Conservation (phyloP, 805 yeast species). For the Zygoascus flipseniorum region DNA sequence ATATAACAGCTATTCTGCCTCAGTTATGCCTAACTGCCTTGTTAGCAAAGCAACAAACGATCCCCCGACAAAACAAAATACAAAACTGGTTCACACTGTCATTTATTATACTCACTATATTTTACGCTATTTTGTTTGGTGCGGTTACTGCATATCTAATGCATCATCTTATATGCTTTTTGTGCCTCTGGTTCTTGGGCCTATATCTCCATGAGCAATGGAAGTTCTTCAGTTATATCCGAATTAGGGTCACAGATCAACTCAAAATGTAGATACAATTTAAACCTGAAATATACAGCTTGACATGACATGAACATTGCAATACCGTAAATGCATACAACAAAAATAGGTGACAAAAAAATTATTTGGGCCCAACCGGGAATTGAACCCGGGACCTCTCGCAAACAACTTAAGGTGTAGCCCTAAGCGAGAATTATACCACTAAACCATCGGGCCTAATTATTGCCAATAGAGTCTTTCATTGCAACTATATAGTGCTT, state of each 20-base stretch:
- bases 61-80: conserved; percentile 4
- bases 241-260: neutral
- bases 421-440: conserved; percentile 32
- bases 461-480: neutral
- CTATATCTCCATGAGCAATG: neutral
- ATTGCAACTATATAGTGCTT: no score
- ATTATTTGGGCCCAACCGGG: conserved; percentile 30
- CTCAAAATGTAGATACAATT: neutral
- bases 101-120: conserved; percentile 42
- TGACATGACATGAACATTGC: neutral
- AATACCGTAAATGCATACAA: neutral
- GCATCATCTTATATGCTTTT: conserved; percentile 65
- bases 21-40: conserved; percentile 27
- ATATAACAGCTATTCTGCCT: conserved; percentile 27
- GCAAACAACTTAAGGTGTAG: conserved; percentile 24
- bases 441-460: conserved; percentile 30
- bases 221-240: no score
- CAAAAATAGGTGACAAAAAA: neutral
- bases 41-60: conserved; percentile 38
- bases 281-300: neutral
- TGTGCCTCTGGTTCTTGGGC: conserved; percentile 22
- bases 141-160: conserved; percentile 73
- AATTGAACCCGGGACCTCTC: conserved; percentile 33
- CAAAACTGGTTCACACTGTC: conserved; percentile 23
- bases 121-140: conserved; percentile 65